A percentile compares a stretch with the other conserved stretches of the same genome.
Evolutionary conservation across 2,329 filamentous ascomycete genomes (phyloP).

Genomic region (Tolypocladium guangdongense): DNA sequence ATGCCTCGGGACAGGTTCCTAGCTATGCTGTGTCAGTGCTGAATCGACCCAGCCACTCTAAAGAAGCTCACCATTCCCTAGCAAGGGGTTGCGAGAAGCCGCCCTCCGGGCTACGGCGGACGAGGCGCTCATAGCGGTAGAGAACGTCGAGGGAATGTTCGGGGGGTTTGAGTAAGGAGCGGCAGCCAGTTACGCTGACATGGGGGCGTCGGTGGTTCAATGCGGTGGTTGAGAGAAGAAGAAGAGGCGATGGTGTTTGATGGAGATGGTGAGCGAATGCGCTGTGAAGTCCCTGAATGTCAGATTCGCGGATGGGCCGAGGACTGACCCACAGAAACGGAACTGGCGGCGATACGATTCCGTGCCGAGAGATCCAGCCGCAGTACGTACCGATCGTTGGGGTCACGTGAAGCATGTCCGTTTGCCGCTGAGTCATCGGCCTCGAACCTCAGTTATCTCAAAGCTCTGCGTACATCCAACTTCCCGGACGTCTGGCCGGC

Average conservation of each 20-base stretch:
- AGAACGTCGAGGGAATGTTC: not conserved
- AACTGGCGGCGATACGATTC: not conserved
- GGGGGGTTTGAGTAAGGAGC: not conserved
- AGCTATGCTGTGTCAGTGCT: conserved; percentile 22
- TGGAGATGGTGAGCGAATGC: not conserved
- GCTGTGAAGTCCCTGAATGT: not conserved
- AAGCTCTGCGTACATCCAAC: conserved; percentile 17
- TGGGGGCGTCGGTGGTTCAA: not conserved
- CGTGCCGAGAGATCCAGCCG: not conserved
- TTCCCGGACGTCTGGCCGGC: conserved; percentile 5
- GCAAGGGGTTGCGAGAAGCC: conserved; percentile 40
- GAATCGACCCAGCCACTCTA: not conserved
- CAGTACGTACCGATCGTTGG: not conserved
- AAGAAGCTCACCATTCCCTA: conserved; percentile 32
- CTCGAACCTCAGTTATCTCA: too few relatives aligned
- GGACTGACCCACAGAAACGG: not conserved
- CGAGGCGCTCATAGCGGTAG: conserved; percentile 41
- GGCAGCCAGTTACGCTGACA: not conserved
- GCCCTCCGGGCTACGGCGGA: conserved; percentile 44
- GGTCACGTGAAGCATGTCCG: not conserved
- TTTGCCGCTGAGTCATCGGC: too few relatives aligned
- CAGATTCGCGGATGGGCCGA: not conserved
- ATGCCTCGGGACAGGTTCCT: conserved; percentile 36
- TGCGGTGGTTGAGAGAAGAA: not conserved
- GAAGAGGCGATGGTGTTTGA: not conserved